A percentile compares a stretch with the other conserved stretches of the same genome.
Conservation (phyloP, 192 early-diverging fungal genomes). For the Coemansia sp. region DNA sequence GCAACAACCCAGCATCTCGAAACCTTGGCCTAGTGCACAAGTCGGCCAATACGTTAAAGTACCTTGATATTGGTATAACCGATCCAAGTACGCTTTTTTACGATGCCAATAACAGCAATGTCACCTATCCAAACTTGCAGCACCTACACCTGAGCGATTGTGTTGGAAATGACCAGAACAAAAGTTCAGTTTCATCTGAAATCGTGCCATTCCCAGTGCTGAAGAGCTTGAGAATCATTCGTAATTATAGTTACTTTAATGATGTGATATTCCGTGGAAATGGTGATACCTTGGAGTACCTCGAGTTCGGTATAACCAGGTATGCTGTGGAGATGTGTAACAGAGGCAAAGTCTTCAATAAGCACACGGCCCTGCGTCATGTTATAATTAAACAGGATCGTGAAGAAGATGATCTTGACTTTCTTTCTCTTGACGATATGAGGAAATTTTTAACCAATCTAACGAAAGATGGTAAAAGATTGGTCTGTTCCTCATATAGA, state of each 20-base stretch:
- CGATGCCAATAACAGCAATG: neutral
- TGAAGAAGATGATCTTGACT: neutral
- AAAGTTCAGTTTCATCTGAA: neutral
- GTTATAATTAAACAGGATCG: neutral
- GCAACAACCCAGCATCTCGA: neutral
- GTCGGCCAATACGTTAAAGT: neutral
- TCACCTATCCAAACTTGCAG: conserved; percentile 1
- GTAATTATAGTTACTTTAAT: neutral
- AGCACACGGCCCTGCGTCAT: neutral
- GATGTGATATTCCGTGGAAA: conserved; percentile 11
- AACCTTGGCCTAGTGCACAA: neutral
- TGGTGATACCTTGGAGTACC: neutral
- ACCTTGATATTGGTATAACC: neutral
- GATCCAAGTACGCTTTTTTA: neutral
- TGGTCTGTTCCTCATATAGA: no score
- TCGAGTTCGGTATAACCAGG: neutral
- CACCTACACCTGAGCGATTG: neutral
- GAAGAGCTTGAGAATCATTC: neutral
- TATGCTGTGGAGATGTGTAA: neutral
- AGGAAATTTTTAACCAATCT: neutral
- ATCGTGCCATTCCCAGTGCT: conserved; percentile 1
- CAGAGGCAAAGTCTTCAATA: neutral
- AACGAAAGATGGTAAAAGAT: neutral
- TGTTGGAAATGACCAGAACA: neutral
- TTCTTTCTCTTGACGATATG: neutral